Percentiles rank a stretch among this genome's conserved stretches.
Evolutionary conservation across 768 basidiomycete species (phyloP).

Genomic region (Hirschioporus abietinus): DNA sequence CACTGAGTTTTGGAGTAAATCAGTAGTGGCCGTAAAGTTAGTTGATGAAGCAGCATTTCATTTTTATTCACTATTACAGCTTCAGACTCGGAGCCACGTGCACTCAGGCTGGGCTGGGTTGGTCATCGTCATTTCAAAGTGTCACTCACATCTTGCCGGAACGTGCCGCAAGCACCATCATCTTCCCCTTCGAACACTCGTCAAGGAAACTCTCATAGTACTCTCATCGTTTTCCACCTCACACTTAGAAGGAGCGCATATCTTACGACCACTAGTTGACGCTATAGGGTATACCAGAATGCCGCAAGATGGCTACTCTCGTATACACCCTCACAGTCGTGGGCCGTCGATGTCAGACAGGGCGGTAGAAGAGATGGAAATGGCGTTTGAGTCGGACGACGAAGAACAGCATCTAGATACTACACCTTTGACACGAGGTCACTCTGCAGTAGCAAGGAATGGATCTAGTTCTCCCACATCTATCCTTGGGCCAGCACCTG

Average conservation of each 20-base stretch:
- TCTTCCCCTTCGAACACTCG: not conserved
- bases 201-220: not conserved
- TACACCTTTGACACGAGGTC: constrained; percentile 25
- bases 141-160: not conserved
- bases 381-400: constrained; percentile 61
- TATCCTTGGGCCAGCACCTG: constrained; percentile 22
- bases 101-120: not conserved
- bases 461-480: constrained; percentile 16
- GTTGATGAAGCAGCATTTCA: too few relatives aligned
- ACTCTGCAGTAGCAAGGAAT: constrained; percentile 8
- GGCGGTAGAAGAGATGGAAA: constrained; percentile 53
- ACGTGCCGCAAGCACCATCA: constrained; percentile 1
- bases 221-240: not conserved
- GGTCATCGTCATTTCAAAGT: not conserved
- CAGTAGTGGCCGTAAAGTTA: too few relatives aligned
- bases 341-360: not conserved
- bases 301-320: not conserved
- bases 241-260: not conserved
- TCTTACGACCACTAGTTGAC: not conserved
- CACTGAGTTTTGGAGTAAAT: too few relatives aligned
- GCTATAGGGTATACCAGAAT: not conserved
- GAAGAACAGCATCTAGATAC: constrained; percentile 35
- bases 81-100: too few relatives aligned
- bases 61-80: too few relatives aligned
- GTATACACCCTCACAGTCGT: not conserved